A percentile compares a stretch with the other conserved stretches of the same genome.
Conservation (phyloP, 495 filamentous ascomycete genomes). For the Podospora bellae-mahoneyi region DNA sequence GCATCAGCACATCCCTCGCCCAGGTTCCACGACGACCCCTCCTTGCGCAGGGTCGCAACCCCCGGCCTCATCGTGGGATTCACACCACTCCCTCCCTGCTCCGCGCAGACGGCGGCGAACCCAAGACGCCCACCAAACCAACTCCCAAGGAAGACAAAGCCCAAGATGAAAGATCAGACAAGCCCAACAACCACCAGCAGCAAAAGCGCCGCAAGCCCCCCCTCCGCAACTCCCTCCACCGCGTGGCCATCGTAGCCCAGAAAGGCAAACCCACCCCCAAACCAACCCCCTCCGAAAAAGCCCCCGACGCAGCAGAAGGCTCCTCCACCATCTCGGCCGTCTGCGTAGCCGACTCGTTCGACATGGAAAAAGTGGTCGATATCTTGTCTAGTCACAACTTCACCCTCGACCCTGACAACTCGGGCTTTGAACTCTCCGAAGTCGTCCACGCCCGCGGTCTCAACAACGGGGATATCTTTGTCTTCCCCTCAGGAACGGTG, state of each 20-base stretch:
- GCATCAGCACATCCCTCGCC: conserved; percentile 12
- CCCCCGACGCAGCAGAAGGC: conserved; percentile 22
- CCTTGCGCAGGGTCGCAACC: conserved; percentile 30
- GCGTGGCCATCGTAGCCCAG: conserved; percentile 42
- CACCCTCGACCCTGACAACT: conserved; percentile 56
- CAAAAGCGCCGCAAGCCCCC: conserved; percentile 46
- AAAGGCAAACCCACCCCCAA: conserved; percentile 30
- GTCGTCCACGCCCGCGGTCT: conserved; percentile 54
- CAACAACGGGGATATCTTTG: conserved; percentile 77
- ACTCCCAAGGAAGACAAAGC: conserved; percentile 11
- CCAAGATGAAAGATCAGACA: conserved; percentile 10
- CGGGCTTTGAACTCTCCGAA: conserved; percentile 58
- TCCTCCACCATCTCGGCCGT: conserved; percentile 69
- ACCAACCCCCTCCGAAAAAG: conserved; percentile 13
- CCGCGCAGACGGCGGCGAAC: conserved; percentile 24
- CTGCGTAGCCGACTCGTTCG: conserved; percentile 81
- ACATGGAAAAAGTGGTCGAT: conserved; percentile 67
- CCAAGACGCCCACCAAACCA: conserved; percentile 11
- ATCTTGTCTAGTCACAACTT: conserved; percentile 71
- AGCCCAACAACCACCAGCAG: conserved; percentile 12
- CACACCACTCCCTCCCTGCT: conserved; percentile 43
- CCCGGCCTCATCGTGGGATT: conserved; percentile 26
- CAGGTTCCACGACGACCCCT: conserved; percentile 11
- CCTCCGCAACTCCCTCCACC: conserved; percentile 44
- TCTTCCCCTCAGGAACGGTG: conserved; percentile 96